Conservation (phyloP, 2,329 filamentous ascomycete genomes). For the Aureobasidium namibiae region DNA sequence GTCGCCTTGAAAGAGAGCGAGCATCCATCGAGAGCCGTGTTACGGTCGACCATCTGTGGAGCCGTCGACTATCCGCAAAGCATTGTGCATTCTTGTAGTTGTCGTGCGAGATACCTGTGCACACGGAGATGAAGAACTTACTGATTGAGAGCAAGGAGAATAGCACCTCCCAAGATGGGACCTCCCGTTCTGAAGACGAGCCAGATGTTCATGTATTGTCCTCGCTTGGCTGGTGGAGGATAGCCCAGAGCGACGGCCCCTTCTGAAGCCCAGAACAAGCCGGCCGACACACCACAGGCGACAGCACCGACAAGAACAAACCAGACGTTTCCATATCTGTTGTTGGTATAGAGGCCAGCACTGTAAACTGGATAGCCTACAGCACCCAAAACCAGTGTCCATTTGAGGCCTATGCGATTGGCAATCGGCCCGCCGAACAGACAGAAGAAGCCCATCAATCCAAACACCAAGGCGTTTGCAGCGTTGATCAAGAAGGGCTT, state of each 20-base stretch:
- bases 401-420: conserved; percentile 41
- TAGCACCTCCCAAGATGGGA: conserved; percentile 40
- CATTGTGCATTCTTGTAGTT: too few relatives aligned
- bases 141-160: conserved; percentile 41
- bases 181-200: conserved; percentile 45
- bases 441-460: conserved; percentile 39
- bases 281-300: conserved; percentile 41
- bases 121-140: too few relatives aligned
- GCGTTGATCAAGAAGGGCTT: conserved; percentile 45
- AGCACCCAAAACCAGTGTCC: conserved; percentile 38
- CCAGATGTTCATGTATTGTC: conserved; percentile 41
- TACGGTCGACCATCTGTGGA: too few relatives aligned
- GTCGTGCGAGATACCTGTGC: too few relatives aligned
- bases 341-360: conserved; percentile 43
- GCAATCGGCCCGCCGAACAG: conserved; percentile 41
- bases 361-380: conserved; percentile 42
- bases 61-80: too few relatives aligned
- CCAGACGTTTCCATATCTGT: conserved; percentile 45
- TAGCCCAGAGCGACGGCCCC: conserved; percentile 44
- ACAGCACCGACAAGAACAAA: conserved; percentile 43
- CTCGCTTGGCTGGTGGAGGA: conserved; percentile 40
- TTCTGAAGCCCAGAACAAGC: conserved; percentile 45
- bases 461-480: conserved; percentile 45
- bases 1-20: too few relatives aligned
- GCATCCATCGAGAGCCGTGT: too few relatives aligned